Conservation (phyloP, 768 basidiomycete genomes). For the Agrocybe pediades region DNA sequence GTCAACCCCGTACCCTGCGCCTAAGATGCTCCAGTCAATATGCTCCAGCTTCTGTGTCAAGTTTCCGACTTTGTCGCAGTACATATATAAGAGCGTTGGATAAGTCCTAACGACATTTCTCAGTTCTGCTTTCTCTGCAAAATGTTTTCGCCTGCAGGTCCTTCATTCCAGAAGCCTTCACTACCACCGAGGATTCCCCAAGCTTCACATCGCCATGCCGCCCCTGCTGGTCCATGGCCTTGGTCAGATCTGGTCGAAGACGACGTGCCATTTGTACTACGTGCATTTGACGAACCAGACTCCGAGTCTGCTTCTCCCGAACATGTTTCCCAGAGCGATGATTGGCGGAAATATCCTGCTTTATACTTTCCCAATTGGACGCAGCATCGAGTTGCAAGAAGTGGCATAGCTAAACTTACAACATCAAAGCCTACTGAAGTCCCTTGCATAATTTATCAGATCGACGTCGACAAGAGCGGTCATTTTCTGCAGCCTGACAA, state of each 20-base stretch:
- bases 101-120: not conserved
- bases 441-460: slow-evolving; percentile 34
- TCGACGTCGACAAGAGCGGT: slow-evolving; percentile 38
- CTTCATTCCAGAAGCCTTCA: not conserved
- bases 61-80: no score
- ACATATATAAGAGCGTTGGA: not conserved
- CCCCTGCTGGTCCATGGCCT: slow-evolving; percentile 44
- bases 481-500: slow-evolving; percentile 31
- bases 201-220: slow-evolving; percentile 39
- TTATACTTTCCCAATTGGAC: slow-evolving; percentile 57
- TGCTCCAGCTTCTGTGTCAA: not conserved
- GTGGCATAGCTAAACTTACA: slow-evolving; percentile 35
- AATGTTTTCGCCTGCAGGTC: slow-evolving; percentile 13
- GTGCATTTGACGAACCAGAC: not conserved
- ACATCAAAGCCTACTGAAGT: slow-evolving; percentile 16
- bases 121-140: not conserved
- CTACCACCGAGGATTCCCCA: slow-evolving; percentile 28
- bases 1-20: not conserved
- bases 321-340: slow-evolving; percentile 26
- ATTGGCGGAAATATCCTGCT: slow-evolving; percentile 41
- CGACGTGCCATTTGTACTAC: slow-evolving; percentile 5
- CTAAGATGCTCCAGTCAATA: not conserved
- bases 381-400: slow-evolving; percentile 35
- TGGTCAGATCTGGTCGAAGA: slow-evolving; percentile 42
- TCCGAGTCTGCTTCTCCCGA: slow-evolving; percentile 30